Base-by-base conservation (phyloP, 2,329 filamentous ascomycete genomes). In the Aspergillus puulaauensis region DNA sequence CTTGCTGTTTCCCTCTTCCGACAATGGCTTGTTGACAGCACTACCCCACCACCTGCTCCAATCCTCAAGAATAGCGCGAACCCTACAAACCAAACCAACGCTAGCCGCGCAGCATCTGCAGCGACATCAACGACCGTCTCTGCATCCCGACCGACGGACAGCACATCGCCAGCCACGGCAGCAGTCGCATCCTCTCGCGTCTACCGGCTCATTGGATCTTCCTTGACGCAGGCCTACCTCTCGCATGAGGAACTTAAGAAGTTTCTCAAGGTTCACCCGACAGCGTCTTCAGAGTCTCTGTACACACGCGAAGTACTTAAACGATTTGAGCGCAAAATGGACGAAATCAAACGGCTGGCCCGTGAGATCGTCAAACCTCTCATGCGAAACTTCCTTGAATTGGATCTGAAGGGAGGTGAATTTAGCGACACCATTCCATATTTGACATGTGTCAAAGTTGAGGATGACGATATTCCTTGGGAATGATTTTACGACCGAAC, bases 1-100 rank as follows among this genome's bases (percentile, higher is more conserved):
- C 84, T 96, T 6, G 91, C 87, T 17, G 86, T 96, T 49, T 90
- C 86, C 43, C 80, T 96, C 12, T 98, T 97, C 76, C 85, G 93
- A 3, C 91, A 96, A 74, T 97, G 93, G 92, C 81, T 97, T 6
- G 91, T 91, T 4, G 93, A 97, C 67, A 93, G 92, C 73, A 96
- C 90, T 4, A 89, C 90, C 2, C 89, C 91, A 0, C 83, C 88
- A 3, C 85, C 86, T 0, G 75, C 81, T 0, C 79, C 83, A 2
- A 75, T 80, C 60, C 62, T 78, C 64, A 74, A 78, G 61, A 75
- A 71, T 37, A 64, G 58, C 35, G 39, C 58, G 17, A 17, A 46
- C 46, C n/a, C 59, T 35, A 58, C 46, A 51, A 40, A 54, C 33
- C 56, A 56, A 51, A 55, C 56, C 41, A 45, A 52, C 50, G 46